Evolutionary conservation across 257 asterid species (phyloP), one percentile per base, ranked within the genome.

Genomic region (Nicotiana paniculata): DNA sequence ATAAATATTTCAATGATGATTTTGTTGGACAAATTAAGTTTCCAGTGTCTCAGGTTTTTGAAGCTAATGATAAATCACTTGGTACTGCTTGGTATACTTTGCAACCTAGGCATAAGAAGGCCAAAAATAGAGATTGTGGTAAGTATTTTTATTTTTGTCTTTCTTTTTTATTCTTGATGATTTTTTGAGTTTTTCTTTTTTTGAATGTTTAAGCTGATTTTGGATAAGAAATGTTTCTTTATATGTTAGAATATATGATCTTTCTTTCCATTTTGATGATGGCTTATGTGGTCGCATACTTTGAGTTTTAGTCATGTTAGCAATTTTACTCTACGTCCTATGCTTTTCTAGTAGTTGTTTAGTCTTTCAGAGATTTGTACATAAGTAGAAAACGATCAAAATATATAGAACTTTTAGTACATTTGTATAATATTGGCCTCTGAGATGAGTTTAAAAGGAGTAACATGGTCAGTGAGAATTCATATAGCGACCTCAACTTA

Each of bases 51-150:
- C 90, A 84, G 68, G 96, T 96, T 82, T 93, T 96, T 30, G 99
- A 96, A 65, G 88, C 98, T n/a, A 78, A 75, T 55, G 97, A 91
- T 80, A 93, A 90, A 70, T 92, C 98, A 77, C 97, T 94, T 57
- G 98, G 97, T 85, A 94, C 98, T 68, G 86, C 91, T 81, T 96
- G 98, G 98, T 91, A 92, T 90, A 82, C 92, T 5, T 85, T 96
- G 91, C 93, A 85, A 86, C 98, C 99, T 76, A 93, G 91, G 83
- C 88, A 85, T 76, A 93, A 90, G 89, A 96, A 92, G 90, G 84
- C 94, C 79, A 93, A 96, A 91, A 90, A 81, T 91, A 93, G 85
- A 82, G 96, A 95, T 21, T 96, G 99, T 83, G 98, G 98, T 91
- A 81, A 72, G 81, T 82, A 59, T 13, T 32, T 79, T 83, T 17